Percentiles rank a stretch among this genome's conserved stretches.
phyloP scores from a whole-genome alignment of 371 early-diverging fungal genomes.

The Mucor sp. region DNA sequence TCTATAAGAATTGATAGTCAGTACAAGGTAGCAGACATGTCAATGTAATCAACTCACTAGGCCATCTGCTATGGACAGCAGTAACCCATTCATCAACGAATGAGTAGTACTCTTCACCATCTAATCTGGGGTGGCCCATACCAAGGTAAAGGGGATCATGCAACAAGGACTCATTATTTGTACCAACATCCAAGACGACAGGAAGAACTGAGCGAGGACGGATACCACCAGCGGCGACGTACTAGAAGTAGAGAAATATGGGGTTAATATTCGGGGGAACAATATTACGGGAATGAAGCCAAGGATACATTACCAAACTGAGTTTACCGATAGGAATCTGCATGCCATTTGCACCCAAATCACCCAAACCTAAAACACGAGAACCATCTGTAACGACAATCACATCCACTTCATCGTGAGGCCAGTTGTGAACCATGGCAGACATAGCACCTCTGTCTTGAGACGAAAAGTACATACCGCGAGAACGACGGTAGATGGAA shows the following conservation, averaged over 20 bases:
- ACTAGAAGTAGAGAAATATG: slow-evolving; percentile 29
- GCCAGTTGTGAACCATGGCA: slow-evolving; percentile 62
- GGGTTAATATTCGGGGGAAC: slow-evolving; percentile 6
- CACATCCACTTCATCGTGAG: slow-evolving; percentile 60
- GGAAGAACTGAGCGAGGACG: slow-evolving; percentile 65
- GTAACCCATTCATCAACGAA: slow-evolving; percentile 72
- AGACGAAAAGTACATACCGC: slow-evolving; percentile 67
- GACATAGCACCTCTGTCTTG: slow-evolving; percentile 66
- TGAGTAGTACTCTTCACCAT: slow-evolving; percentile 61
- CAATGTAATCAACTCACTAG: slow-evolving; percentile 43
- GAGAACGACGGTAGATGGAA: slow-evolving; percentile 64
- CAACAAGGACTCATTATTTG: slow-evolving; percentile 60
- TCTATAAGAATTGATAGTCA: slow-evolving; percentile 19
- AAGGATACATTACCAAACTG: slow-evolving; percentile 46
- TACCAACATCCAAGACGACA: slow-evolving; percentile 68
- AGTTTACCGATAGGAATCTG: slow-evolving; percentile 67
- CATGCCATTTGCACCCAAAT: slow-evolving; percentile 75
- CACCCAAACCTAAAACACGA: slow-evolving; percentile 67
- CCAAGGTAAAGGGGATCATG: slow-evolving; percentile 70
- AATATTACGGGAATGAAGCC: slow-evolving; percentile 1
- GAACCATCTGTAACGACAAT: slow-evolving; percentile 75
- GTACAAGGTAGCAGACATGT: neutral
- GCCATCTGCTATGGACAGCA: slow-evolving; percentile 62
- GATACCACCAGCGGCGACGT: slow-evolving; percentile 69
- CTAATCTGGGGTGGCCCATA: slow-evolving; percentile 63